Evolutionary conservation across 2,329 filamentous ascomycete species (phyloP).

Genomic region (Botrytis deweyae): DNA sequence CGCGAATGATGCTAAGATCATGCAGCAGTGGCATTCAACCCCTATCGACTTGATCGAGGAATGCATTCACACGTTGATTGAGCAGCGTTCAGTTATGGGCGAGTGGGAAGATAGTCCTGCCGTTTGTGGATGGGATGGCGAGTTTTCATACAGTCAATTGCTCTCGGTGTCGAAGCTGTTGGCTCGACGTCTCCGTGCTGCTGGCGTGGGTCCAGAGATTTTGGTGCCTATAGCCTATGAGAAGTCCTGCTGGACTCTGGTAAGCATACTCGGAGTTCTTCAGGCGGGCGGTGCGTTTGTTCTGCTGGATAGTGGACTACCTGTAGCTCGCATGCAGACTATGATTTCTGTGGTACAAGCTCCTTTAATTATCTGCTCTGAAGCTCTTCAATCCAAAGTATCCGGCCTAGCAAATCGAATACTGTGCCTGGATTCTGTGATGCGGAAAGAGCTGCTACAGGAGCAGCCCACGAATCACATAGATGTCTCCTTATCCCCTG

Average conservation of each 20-base stretch:
- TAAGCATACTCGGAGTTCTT: constrained; percentile 36
- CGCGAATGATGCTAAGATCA: not conserved
- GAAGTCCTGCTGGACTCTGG: constrained; percentile 33
- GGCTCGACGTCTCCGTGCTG: not conserved
- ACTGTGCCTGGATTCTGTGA: not conserved
- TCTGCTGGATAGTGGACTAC: constrained; percentile 36
- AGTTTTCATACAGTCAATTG: not conserved
- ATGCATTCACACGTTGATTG: not conserved
- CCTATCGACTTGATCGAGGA: not conserved
- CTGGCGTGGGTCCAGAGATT: not conserved
- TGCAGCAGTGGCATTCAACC: not conserved
- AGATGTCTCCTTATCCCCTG: not conserved
- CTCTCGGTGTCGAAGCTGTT: not conserved
- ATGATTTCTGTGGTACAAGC: constrained; percentile 21
- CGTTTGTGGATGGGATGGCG: not conserved
- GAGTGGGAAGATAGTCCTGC: not conserved
- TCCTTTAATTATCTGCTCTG: not conserved
- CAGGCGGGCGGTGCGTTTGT: constrained; percentile 37
- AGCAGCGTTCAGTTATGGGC: not conserved
- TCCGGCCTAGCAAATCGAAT: not conserved
- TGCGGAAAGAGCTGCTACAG: not conserved
- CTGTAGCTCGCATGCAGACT: constrained; percentile 29
- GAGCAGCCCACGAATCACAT: not conserved
- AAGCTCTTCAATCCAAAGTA: not conserved
- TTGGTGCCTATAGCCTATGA: not conserved